Base-by-base conservation (phyloP, 1,139 yeast genomes). In the Pichiaceae sp. region DNA sequence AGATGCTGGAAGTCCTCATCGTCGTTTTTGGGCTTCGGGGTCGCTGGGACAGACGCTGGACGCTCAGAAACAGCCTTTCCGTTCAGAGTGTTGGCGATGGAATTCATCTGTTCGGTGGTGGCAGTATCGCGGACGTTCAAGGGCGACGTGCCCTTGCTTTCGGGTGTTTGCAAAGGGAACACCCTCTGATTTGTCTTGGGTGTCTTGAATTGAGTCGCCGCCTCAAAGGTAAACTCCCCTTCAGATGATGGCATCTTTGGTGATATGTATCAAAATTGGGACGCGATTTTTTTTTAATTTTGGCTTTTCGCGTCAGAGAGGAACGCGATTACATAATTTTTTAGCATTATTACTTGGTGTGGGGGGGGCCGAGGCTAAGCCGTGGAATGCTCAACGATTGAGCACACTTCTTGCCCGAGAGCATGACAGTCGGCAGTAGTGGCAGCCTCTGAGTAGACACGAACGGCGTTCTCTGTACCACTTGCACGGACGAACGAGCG, bases 401-500 rank as follows among this genome's bases (percentile, higher is more conserved):
- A 58, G 17, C 67, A 68, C 3, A 84, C 78, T 38, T 65, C 65
- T 17, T 62, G 52, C 1, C 84, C 79, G 43, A 78, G 63, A 32
- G 63, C 63, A 35, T 72, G 76, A 21, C 84, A 78, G 32, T 67
- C 69, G 19, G 63, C 60, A 31, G 53, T 53, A 1, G 75, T 72
- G 12, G 64, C 67, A 0, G 96, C 96, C 58, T 91, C 99, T 1
- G 96, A 94, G 50, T 91, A 91, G 8, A 91, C 85, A 52, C 98
- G 74, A 2, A 91, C 97, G 0, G 96, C 97, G 59, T 93, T 94
- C 58, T 91, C 99, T 2, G 99, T 91, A 15, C 98, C 99, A 44
- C 95, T 83, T 8, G 99, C 97, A 49, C 99, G 75, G 3, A 91
- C 97, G 60, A 91, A 91, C 3, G 95, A 79, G 54, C 98, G 72